These are phyloP conservation scores for Furcasterigmium furcatum DNA, from an alignment of 2,329 filamentous ascomycete genomes.

Conservation along the genomic window DNA sequence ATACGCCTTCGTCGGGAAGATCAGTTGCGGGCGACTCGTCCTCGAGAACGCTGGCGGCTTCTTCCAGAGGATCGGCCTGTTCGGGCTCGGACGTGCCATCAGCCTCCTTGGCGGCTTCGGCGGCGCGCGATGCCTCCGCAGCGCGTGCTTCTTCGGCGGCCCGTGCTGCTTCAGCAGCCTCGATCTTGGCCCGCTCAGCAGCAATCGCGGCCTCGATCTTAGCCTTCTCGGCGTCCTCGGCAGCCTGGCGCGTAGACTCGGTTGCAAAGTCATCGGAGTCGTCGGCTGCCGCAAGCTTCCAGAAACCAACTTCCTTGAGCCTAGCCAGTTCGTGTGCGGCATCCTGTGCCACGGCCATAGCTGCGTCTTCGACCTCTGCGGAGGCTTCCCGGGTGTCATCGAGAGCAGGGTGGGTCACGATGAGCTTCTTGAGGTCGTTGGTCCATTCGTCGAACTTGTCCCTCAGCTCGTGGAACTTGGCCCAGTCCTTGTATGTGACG, in stretches of 20 bases:
- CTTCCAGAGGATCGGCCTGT: slow-evolving; percentile 11
- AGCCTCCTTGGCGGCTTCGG: background rate
- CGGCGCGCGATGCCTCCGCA: slow-evolving; percentile 11
- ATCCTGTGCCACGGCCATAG: slow-evolving; percentile 74
- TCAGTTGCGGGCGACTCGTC: slow-evolving; percentile 9
- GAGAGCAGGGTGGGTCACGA: slow-evolving; percentile 70
- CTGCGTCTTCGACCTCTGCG: slow-evolving; percentile 69
- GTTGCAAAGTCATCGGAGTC: slow-evolving; percentile 75
- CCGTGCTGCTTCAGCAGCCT: slow-evolving; percentile 7
- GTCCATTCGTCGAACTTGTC: slow-evolving; percentile 82
- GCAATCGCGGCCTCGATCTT: slow-evolving; percentile 27
- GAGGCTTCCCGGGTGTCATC: slow-evolving; percentile 64
- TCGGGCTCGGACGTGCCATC: slow-evolving; percentile 5
- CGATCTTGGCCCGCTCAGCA: slow-evolving; percentile 6
- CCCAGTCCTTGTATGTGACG: slow-evolving; percentile 96
- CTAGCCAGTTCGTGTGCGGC: slow-evolving; percentile 77
- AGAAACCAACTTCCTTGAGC: slow-evolving; percentile 79
- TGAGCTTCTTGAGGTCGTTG: slow-evolving; percentile 72
- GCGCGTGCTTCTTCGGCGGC: slow-evolving; percentile 21
- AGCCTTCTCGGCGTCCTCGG: slow-evolving; percentile 37
- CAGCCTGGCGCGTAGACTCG: slow-evolving; percentile 57
- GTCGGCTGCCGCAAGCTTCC: slow-evolving; percentile 78
- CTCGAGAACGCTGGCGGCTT: slow-evolving; percentile 8
- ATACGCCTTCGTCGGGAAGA: slow-evolving; percentile 2
- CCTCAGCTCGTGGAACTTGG: slow-evolving; percentile 87